Base-by-base conservation (phyloP, 495 filamentous ascomycete species). In the Lindgomyces ingoldianus region DNA sequence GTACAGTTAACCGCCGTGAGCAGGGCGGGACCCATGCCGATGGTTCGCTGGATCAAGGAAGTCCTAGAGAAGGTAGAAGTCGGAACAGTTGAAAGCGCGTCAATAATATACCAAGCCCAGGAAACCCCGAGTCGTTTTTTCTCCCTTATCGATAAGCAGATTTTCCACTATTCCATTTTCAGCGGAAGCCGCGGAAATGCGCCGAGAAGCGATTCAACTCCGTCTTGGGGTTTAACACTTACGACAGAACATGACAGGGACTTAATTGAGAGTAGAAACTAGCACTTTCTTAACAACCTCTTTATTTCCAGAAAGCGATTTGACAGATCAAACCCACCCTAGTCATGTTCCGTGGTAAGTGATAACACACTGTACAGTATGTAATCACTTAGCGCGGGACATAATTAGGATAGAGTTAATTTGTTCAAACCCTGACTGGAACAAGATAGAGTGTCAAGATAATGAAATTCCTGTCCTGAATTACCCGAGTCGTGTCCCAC, bases 1-100 rank as follows among this genome's bases (percentile, higher is more conserved):
- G 85, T 82, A 47, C 82, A 88, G 70, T 96, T 86, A 60, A 87
- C 80, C 9, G 92, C 87, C 36, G 91, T 88, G 51, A 98, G 83
- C 25, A 98, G 79, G 12, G 90, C 74, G 21, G 77, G 74, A n/a
- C 69, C 46, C 75, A 78, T 77, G 45, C 41, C 14, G 51, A n/a
- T n/a, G 29, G 26, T 44, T 25, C 21, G 29, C 60, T 14, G 36
- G 50, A 33, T 36, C 27, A 16, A 14, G 24, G 11, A 12, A 16
- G 26, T 16, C 22, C 49, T 16, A 12, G 25, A 52, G 49, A 52
- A 6, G 21, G 18, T 12, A 33, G 21, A 14, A 49, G 36, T 49
- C 3, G 9, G 4, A 25, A 49, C 6, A 4, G 21, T 4, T 49
- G 18, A 19, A 19, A 22, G 10, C 16, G 6, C 6, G 46, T 8